Evolutionary conservation across 2,329 filamentous ascomycete species (phyloP).

Genomic region (Clonostachys chloroleuca): DNA sequence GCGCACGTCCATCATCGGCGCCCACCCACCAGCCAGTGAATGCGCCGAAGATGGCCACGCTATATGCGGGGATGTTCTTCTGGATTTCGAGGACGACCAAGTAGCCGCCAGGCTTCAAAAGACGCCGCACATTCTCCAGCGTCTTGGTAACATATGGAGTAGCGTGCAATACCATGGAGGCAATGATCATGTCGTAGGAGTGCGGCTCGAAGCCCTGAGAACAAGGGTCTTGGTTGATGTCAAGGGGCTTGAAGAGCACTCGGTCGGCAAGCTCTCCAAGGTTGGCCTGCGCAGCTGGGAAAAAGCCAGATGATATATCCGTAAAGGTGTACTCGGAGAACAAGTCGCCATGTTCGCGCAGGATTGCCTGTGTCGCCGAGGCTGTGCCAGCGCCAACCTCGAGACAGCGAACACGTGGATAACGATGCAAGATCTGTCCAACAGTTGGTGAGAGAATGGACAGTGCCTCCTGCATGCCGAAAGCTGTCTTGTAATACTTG

Average conservation of each 20-base stretch:
- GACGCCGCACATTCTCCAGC: not conserved
- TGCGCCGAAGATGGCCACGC: constrained; percentile 18
- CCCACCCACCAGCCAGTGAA: constrained; percentile 31
- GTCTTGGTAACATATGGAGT: not conserved
- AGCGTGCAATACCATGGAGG: constrained; percentile 1
- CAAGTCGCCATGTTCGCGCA: too few species aligned
- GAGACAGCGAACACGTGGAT: too few species aligned
- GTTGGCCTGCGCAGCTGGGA: constrained; percentile 8
- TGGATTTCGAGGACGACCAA: constrained; percentile 19
- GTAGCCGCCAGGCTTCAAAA: constrained; percentile 4
- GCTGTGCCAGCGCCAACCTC: too few species aligned
- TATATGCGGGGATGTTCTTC: constrained; percentile 8
- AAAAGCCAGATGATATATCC: constrained; percentile 34
- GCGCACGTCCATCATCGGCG: constrained; percentile 11
- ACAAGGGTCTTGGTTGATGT: constrained; percentile 13
- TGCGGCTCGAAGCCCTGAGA: constrained; percentile 19
- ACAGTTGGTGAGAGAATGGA: too few species aligned
- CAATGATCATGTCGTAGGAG: constrained; percentile 1
- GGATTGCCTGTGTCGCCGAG: too few species aligned
- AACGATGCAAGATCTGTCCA: too few species aligned
- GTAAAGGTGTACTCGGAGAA: constrained; percentile 32
- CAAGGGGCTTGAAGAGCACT: constrained; percentile 12
- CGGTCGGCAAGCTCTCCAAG: too few species aligned
- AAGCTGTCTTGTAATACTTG: too few species aligned
- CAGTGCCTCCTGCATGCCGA: too few species aligned